Evolutionary conservation across 2,329 filamentous ascomycete species (phyloP), one percentile per base, ranked within the genome.

Genomic region (Periglandula ipomoeae): DNA sequence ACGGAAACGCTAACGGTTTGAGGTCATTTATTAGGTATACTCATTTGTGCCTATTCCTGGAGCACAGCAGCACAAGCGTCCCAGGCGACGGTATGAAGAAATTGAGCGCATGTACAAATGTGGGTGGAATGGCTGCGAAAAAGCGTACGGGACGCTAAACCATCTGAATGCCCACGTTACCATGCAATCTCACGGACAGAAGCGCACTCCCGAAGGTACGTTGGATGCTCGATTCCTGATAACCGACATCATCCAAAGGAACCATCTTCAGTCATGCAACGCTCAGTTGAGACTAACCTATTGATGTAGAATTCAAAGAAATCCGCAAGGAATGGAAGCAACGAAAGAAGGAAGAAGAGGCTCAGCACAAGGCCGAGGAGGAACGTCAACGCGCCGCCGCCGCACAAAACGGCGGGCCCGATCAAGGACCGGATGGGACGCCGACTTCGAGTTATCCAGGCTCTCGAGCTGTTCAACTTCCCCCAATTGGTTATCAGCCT

Each of bases 31-130:
- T n/a, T 78, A 96, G 78, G 91, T 98, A 37, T 97, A 97, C 66
- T 96, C 90, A 0, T 97, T 98, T 62, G 93, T 97, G 27, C 91
- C 93, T 0, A 97, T 97, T 60, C 93, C 93, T 2, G 93, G 93
- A 55, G 89, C 91, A 11, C 90, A 96, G 65, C 93, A 98, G 65
- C 91, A 97, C 67, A 98, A 98, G 74, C 82, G 93, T 50, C 93
- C 93, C 11, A 81, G 93, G 55, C 78, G 93, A 60, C 82, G 93
- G 47, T 98, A 96, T 61, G 93, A 98, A 69, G 93, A 98, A 66
- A 98, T 98, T 59, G 93, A 98, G 73, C 84, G 93, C 63, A 97
- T 98, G 93, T 97, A 98, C 75, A 97, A 97, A 70, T 98, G 93
- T 63, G 93, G 91, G 23, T 97, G 89, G 88, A 91, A 96, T 56